phyloP scores from a whole-genome alignment of 73 alveolate species.

The Paramecium tetraurelia region DNA sequence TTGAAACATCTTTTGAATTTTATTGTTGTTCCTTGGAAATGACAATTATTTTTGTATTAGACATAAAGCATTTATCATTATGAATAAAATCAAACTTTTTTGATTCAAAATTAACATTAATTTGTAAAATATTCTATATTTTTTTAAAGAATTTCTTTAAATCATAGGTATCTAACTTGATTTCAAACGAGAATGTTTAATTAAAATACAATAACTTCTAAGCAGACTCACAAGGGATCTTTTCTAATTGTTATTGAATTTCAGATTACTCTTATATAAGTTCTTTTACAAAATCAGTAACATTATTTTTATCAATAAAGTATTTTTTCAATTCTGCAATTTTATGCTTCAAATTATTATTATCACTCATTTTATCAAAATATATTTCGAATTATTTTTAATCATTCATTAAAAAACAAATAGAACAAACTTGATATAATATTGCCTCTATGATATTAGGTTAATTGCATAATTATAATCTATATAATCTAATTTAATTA shows the following conservation, averaged over 20 bases:
- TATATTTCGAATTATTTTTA: background rate
- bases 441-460: background rate
- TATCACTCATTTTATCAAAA: background rate
- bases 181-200: background rate
- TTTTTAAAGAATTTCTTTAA: background rate
- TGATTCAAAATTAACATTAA: background rate
- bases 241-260: background rate
- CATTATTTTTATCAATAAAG: background rate
- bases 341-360: background rate
- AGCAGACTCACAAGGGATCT: background rate
- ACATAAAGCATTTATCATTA: background rate
- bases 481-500: background rate
- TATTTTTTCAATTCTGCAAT: background rate
- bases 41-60: background rate
- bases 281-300: background rate
- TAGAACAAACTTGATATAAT: background rate
- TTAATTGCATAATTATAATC: background rate
- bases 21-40: background rate
- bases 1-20: background rate
- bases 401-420: constrained; percentile 26
- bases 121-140: background rate
- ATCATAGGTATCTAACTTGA: background rate
- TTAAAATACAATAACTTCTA: background rate
- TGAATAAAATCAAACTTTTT: background rate
- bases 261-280: background rate